Evolutionary conservation across 1,284 basidiomycete species (phyloP).

Genomic region (Heterobasidion occidentale): DNA sequence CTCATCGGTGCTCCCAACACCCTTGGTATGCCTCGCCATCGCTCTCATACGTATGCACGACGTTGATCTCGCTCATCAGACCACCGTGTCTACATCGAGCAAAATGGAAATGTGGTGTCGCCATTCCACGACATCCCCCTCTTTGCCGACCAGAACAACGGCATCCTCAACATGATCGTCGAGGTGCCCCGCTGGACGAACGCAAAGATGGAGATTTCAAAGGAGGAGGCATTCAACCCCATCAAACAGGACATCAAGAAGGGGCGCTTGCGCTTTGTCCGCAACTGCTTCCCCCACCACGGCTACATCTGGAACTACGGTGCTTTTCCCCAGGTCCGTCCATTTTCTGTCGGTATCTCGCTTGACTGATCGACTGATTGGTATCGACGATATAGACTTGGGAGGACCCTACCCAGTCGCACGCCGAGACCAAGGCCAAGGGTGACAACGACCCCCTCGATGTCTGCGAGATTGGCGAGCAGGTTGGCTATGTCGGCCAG

Average conservation of each 20-base stretch:
- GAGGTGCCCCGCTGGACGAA: conserved; percentile 99
- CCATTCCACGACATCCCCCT: conserved; percentile 96
- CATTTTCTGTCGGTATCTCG: not conserved
- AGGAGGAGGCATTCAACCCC: conserved; percentile 96
- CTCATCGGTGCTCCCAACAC: conserved; percentile 88
- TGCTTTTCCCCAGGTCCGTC: conserved; percentile 85
- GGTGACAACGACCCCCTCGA: conserved; percentile 99
- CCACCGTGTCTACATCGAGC: conserved; percentile 92
- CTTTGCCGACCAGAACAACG: conserved; percentile 88
- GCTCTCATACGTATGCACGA: conserved; percentile 5
- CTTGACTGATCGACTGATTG: not conserved
- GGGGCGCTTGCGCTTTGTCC: conserved; percentile 93
- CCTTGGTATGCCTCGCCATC: conserved; percentile 54
- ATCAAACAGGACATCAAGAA: conserved; percentile 99
- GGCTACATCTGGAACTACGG: conserved; percentile 99
- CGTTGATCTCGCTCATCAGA: conserved; percentile 44
- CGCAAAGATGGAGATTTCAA: conserved; percentile 98
- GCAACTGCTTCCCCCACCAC: conserved; percentile 99
- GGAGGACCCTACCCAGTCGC: conserved; percentile 88
- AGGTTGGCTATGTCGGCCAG: conserved; percentile 95
- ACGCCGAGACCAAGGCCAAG: conserved; percentile 98
- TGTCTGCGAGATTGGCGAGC: conserved; percentile 99
- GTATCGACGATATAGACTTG: conserved; percentile 64
- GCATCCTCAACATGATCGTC: conserved; percentile 97
- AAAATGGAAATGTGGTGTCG: conserved; percentile 79